Base-by-base conservation (phyloP, 2,329 filamentous ascomycete species). In the Aspergillus chevalieri region DNA sequence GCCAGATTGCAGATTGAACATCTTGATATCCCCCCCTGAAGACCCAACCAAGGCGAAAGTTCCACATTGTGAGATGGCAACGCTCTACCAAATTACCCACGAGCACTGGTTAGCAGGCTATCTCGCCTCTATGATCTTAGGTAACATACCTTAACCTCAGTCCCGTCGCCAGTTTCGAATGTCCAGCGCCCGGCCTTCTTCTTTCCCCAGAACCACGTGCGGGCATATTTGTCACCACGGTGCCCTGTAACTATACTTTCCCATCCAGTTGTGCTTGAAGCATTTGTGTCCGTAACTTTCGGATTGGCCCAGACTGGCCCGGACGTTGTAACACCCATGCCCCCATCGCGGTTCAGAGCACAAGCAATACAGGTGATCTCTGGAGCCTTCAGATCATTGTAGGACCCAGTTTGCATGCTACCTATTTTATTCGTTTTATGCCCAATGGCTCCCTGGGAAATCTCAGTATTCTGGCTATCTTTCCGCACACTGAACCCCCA, bases 151-250 rank as follows among this genome's bases (percentile, higher is more conserved):
- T 74, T 80, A 33, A 95, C 92, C 61, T 89, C 81, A n/a, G 83
- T 80, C 15, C 82, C 81, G 69, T 98, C 93, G 38, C 86, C 81
- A 0, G 91, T 96, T 56, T 87, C 84, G 58, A 98, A 89, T 0
- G 87, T 86, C 93, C 93, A 98, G 55, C 93, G 80, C 9, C 93
- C 93, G 44, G 93, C 91, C 60, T 86, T 84, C 71, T 94, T 96
- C 49, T 89, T 85, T 5, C 92, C 93, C 91, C 93, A 97, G 71
- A 96, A 96, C 93, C 93, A 98, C 1, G 93, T 97, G 47, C 93
- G 83, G 15, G 90, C 93, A 64, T 82, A 87, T 42, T 84, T 80
- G 63, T 97, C 92, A 46, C 86, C 83, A 62, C 85, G 85, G 65
- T 98, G 94, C 8, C 90, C 92, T 3, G 93, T 98, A 2, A 98